phyloP scores from a whole-genome alignment of 2,329 filamentous ascomycete genomes.

The Lasiodiplodia gonubiensis region DNA sequence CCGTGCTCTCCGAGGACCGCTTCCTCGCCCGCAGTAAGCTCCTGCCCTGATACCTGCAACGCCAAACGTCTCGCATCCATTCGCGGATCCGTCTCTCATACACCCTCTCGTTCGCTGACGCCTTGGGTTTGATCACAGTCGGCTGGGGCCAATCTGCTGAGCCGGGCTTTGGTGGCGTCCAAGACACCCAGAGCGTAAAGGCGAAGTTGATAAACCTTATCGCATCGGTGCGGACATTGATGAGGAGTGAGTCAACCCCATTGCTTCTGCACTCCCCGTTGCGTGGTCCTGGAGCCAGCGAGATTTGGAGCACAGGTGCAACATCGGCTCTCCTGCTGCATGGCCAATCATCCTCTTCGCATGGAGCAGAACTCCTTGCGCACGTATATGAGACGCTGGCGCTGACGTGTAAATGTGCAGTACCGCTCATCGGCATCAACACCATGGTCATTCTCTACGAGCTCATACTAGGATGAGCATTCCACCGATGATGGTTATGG shows the following conservation, averaged over 20 bases:
- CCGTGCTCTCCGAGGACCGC: constrained; percentile 91
- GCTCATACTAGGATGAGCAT: constrained; percentile 31
- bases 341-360: too few species aligned
- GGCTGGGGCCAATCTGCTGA: constrained; percentile 77
- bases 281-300: not conserved
- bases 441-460: constrained; percentile 47
- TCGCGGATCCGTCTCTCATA: not conserved
- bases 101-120: constrained; percentile 1
- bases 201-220: constrained; percentile 89
- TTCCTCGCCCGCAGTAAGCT: constrained; percentile 80
- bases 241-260: constrained; percentile 74
- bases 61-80: constrained; percentile 4
- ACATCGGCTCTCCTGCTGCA: not conserved
- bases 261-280: not conserved
- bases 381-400: not conserved
- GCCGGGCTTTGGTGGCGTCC: constrained; percentile 75
- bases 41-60: constrained; percentile 14
- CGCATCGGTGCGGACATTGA: constrained; percentile 85
- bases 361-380: not conserved
- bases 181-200: constrained; percentile 79
- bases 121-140: constrained; percentile 58
- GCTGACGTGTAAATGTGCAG: constrained; percentile 31
- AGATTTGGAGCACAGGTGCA: not conserved
- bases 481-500: not conserved
- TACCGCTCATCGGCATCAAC: constrained; percentile 49